Evolutionary conservation across 148 eudicot genomes (phyloP).

Genomic region (Vaccinium corymbosum): DNA sequence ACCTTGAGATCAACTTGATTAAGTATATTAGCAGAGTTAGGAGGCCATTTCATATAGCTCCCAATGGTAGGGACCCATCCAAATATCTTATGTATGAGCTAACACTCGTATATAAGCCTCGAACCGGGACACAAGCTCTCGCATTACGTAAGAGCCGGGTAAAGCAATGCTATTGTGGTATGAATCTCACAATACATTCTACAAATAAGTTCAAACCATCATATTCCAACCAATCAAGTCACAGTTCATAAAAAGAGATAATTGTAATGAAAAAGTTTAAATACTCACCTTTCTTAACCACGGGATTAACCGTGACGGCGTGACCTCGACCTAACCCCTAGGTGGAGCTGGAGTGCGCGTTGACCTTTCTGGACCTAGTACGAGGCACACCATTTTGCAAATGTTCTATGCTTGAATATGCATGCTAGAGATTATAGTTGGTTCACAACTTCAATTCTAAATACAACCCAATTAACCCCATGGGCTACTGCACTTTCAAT

Average conservation of each 20-base stretch:
- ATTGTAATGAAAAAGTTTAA: not conserved
- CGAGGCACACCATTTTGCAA: not conserved
- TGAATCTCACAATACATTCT: not conserved
- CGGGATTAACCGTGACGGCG: not conserved
- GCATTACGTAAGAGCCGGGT: not conserved
- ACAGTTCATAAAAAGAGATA: not conserved
- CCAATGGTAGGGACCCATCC: not conserved
- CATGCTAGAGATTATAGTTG: not conserved
- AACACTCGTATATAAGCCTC: not conserved
- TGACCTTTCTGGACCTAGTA: not conserved
- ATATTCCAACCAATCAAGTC: not conserved
- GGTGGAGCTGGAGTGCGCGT: not conserved
- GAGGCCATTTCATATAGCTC: not conserved
- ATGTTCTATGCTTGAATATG: not conserved
- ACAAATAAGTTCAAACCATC: not conserved
- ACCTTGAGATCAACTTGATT: not conserved
- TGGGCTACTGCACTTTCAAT: not conserved
- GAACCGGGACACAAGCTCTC: not conserved
- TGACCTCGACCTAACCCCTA: not conserved
- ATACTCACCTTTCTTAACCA: not conserved
- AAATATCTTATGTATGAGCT: not conserved
- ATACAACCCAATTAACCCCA: not conserved
- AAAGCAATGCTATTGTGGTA: not conserved
- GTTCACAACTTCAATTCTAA: not conserved
- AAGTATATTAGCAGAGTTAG: not conserved